These are phyloP conservation scores for Acacia crassicarpa DNA, from an alignment of 306 rosid genomes.

Conservation along the genomic window DNA sequence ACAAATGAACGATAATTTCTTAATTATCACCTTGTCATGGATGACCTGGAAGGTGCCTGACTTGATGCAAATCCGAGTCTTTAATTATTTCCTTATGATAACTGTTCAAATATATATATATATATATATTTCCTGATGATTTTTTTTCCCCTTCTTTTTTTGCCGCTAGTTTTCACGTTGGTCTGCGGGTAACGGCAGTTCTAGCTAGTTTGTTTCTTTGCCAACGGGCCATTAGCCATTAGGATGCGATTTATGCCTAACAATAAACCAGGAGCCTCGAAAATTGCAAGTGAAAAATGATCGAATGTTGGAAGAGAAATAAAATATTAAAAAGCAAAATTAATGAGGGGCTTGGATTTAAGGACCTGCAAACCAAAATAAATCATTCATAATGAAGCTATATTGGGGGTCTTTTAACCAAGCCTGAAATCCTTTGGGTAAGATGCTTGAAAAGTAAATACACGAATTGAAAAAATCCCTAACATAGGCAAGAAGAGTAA, in stretches of 20 bases:
- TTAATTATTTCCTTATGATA: neutral
- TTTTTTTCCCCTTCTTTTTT: too few relatives aligned
- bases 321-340: too few relatives aligned
- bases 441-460: too few relatives aligned
- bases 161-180: neutral
- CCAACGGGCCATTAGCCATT: neutral
- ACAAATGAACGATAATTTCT: neutral
- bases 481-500: too few relatives aligned
- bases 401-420: too few relatives aligned
- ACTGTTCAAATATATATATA: too few relatives aligned
- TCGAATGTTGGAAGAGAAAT: too few relatives aligned
- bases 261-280: neutral
- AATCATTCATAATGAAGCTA: too few relatives aligned
- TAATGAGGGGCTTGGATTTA: too few relatives aligned
- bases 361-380: too few relatives aligned
- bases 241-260: neutral
- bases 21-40: neutral
- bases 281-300: neutral
- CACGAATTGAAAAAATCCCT: too few relatives aligned
- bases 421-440: too few relatives aligned
- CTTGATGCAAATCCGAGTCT: neutral
- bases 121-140: neutral
- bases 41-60: neutral
- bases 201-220: neutral
- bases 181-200: neutral